These are phyloP conservation scores for Macadamia tetraphylla DNA, from an alignment of 164 flowering plant species.

Conservation along the genomic window DNA sequence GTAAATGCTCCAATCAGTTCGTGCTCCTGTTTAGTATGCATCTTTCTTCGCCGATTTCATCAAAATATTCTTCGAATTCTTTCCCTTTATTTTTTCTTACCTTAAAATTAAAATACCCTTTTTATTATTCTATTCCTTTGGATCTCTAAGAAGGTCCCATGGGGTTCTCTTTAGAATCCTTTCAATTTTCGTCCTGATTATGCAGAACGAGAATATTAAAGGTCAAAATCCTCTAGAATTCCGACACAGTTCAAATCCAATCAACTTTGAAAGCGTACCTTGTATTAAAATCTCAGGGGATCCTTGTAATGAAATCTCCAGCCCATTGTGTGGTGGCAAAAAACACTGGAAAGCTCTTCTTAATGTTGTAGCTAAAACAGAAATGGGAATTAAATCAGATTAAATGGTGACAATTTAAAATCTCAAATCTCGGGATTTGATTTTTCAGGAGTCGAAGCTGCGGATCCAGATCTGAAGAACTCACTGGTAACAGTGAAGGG, in stretches of 20 bases:
- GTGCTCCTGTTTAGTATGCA: neutral
- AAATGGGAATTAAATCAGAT: too few relatives aligned
- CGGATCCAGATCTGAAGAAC: conserved; percentile 67
- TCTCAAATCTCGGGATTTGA: neutral
- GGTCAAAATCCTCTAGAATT: too few relatives aligned
- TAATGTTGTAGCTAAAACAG: neutral
- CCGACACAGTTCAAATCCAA: neutral
- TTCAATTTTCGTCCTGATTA: too few relatives aligned
- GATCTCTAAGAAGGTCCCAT: too few relatives aligned
- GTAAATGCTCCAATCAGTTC: conserved; percentile 16
- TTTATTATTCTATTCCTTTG: too few relatives aligned
- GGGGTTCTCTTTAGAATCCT: too few relatives aligned
- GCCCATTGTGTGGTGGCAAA: neutral
- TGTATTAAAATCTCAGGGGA: neutral
- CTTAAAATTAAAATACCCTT: too few relatives aligned
- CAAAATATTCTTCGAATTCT: neutral
- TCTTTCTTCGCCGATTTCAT: too few relatives aligned
- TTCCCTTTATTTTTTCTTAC: neutral
- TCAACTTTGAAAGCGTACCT: too few relatives aligned
- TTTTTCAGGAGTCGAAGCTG: conserved; percentile 60
- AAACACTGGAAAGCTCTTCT: too few relatives aligned
- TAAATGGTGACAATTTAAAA: too few relatives aligned
- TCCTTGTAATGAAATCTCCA: neutral
- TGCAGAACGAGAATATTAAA: too few relatives aligned
- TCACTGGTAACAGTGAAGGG: conserved; percentile 77